These are phyloP conservation scores for Ganoderma sp. DNA, from an alignment of 1,284 basidiomycete species.

Conservation along the genomic window DNA sequence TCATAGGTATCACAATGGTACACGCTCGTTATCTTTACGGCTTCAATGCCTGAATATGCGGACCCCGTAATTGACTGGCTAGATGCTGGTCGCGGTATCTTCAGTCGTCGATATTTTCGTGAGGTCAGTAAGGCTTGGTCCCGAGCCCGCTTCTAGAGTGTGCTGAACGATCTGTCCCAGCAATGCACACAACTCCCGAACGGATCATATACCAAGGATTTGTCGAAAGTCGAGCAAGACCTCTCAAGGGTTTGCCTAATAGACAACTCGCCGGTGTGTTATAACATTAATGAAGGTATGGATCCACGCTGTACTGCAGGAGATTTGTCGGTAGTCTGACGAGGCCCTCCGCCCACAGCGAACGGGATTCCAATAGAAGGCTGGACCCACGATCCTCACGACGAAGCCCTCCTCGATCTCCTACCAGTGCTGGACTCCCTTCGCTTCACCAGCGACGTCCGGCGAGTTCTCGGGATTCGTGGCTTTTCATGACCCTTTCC, in stretches of 20 bases:
- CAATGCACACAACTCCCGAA: conserved; percentile 91
- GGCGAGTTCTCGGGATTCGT: conserved; percentile 89
- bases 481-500: conserved; percentile 50
- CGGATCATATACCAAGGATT: conserved; percentile 94
- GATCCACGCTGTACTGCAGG: conserved; percentile 20
- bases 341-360: conserved; percentile 47
- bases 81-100: conserved; percentile 91
- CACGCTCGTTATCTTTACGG: conserved; percentile 98
- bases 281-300: conserved; percentile 91
- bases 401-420: conserved; percentile 95
- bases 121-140: conserved; percentile 62
- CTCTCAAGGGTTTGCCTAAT: conserved; percentile 91
- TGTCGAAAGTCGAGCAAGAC: conserved; percentile 88
- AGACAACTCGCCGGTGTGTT: conserved; percentile 96
- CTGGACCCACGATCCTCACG: conserved; percentile 97
- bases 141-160: conserved; percentile 12
- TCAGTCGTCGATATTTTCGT: conserved; percentile 88
- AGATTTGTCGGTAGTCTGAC: conserved; percentile 11
- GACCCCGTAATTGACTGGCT: conserved; percentile 99
- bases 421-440: conserved; percentile 95
- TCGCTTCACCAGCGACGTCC: conserved; percentile 94
- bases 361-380: conserved; percentile 99
- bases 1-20: conserved; percentile 95
- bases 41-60: conserved; percentile 98
- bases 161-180: conserved; percentile 46